Evolutionary conservation across 106 monocot genomes (phyloP).

Genomic region (Vanilla planifolia): DNA sequence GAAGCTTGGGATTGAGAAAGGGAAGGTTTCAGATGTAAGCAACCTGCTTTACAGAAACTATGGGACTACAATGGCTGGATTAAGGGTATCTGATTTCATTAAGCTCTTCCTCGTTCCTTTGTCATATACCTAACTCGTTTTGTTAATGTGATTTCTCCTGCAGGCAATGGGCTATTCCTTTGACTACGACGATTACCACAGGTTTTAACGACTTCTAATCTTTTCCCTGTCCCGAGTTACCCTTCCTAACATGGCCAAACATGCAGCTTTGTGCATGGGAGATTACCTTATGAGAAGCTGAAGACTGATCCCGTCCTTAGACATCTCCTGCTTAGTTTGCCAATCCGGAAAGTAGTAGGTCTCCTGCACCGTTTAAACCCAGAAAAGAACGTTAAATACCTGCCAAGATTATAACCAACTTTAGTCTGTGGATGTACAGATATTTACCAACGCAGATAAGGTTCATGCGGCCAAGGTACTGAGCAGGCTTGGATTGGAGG

Average conservation of each 20-base stretch:
- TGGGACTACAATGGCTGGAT: conserved; percentile 94
- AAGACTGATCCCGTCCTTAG: conserved; percentile 64
- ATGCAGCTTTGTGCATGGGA: conserved; percentile 70
- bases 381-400: too few species aligned
- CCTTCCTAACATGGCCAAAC: not conserved
- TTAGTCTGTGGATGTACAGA: conserved; percentile 17
- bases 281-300: conserved; percentile 65
- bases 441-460: conserved; percentile 77
- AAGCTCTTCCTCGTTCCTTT: not conserved
- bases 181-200: conserved; percentile 88
- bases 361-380: not conserved
- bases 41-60: conserved; percentile 70
- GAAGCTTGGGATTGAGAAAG: conserved; percentile 72
- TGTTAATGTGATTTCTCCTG: not conserved
- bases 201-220: conserved; percentile 18
- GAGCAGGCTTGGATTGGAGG: conserved; percentile 65
- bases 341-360: conserved; percentile 78
- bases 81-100: conserved; percentile 63
- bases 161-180: conserved; percentile 88
- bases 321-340: conserved; percentile 53
- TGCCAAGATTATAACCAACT: too few species aligned
- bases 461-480: conserved; percentile 52
- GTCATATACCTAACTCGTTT: not conserved
- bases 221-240: not conserved
- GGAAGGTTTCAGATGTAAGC: conserved; percentile 47